Conservation (phyloP, 306 rosid genomes). For the Myrica gale region DNA sequence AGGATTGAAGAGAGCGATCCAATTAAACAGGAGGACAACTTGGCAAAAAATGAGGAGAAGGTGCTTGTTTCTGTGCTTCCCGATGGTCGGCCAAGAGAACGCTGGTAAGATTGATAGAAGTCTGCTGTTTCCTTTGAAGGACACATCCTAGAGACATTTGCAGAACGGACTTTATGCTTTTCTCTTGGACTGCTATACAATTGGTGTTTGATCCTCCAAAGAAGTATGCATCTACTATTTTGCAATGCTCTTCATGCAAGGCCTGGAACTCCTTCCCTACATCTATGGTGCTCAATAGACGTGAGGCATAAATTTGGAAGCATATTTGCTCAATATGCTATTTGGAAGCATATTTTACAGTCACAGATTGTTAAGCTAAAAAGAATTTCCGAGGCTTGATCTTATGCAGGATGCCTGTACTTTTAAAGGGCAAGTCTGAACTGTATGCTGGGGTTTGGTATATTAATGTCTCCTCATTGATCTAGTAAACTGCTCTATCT, state of each 20-base stretch:
- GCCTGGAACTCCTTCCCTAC: not conserved
- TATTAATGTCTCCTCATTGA: no score
- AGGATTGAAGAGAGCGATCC: constrained; percentile 35
- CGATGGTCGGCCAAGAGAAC: constrained; percentile 71
- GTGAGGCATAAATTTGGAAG: no score
- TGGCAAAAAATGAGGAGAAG: constrained; percentile 30
- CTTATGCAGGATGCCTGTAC: no score
- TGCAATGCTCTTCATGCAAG: constrained; percentile 21
- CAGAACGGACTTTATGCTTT: constrained; percentile 12
- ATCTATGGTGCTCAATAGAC: not conserved
- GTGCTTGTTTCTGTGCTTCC: constrained; percentile 48
- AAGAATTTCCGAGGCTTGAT: no score
- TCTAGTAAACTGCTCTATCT: no score
- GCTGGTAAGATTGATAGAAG: constrained; percentile 50
- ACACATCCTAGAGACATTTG: constrained; percentile 5
- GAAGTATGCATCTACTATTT: constrained; percentile 17
- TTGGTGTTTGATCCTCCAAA: constrained; percentile 16
- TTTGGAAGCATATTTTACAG: no score
- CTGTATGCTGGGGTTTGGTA: no score
- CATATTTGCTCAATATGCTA: no score
- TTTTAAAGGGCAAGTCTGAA: no score
- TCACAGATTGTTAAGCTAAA: no score
- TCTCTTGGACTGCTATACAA: constrained; percentile 25
- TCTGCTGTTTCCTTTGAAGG: not conserved
- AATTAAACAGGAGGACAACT: constrained; percentile 33